phyloP scores from a whole-genome alignment of 176 grass and related monocot genomes.

The Cenchrus fungigraminus region DNA sequence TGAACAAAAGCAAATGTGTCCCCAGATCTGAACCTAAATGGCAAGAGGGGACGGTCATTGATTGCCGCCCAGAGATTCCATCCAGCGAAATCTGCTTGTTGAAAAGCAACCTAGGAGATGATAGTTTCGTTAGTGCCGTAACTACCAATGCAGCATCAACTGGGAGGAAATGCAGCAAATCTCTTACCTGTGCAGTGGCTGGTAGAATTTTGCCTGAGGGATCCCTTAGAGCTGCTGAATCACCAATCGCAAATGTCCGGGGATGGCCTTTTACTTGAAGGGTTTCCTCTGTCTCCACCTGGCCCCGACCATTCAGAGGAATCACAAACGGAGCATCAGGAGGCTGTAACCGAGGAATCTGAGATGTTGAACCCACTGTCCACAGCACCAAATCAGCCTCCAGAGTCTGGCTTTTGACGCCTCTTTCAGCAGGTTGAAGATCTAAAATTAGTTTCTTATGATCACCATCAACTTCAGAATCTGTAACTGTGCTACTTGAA shows the following conservation, averaged over 20 bases:
- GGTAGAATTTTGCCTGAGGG: constrained; percentile 79
- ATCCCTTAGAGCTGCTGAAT: constrained; percentile 87
- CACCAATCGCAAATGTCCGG: constrained; percentile 91
- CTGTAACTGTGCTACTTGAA: constrained; percentile 36
- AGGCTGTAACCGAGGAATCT: constrained; percentile 73
- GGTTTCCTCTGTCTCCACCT: constrained; percentile 95
- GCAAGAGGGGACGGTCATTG: constrained; percentile 83
- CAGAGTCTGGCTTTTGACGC: constrained; percentile 55
- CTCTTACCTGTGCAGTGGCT: constrained; percentile 76
- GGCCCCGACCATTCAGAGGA: constrained; percentile 82
- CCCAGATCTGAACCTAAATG: constrained; percentile 68
- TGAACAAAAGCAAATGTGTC: not conserved
- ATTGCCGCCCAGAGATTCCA: constrained; percentile 99
- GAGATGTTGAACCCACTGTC: constrained; percentile 88
- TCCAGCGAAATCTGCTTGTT: constrained; percentile 91
- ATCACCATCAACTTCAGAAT: constrained; percentile 29
- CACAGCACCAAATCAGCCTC: constrained; percentile 86
- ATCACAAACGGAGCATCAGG: constrained; percentile 60
- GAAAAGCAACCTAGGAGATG: constrained; percentile 82
- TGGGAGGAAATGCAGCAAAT: not conserved
- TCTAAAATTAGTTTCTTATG: constrained; percentile 74
- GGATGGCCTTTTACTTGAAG: constrained; percentile 89
- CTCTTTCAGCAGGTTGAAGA: constrained; percentile 90
- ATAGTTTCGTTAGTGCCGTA: not conserved
- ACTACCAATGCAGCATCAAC: not conserved